Base-by-base conservation (phyloP, 768 basidiomycete species). In the Amanita jacksonii region DNA sequence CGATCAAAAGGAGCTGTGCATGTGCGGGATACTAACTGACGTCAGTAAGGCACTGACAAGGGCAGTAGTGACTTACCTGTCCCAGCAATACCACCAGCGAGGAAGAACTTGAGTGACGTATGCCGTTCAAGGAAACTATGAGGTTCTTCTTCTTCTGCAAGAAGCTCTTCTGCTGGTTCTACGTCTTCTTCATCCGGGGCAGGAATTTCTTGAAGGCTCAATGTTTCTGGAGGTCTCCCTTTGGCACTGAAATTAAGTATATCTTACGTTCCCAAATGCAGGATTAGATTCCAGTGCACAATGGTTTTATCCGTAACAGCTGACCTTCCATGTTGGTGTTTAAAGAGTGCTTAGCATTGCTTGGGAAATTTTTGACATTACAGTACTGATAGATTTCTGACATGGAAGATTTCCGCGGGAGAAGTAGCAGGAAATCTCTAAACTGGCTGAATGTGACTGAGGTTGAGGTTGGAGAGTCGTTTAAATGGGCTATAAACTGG, bases 1-100 rank as follows among this genome's bases (percentile, higher is more conserved):
- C 96, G 80, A 66, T 99, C 96, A 52, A 97, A 98, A 1, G 96
- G 96, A 5, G 96, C 96, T 0, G 96, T 99, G 48, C 89, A 92
- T 35, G 93, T 87, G 53, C 96, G 75, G 10, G 94, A 98, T 22
- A 97, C 96, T 96, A 54, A 9, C 6, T 19, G 23, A 7, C 10
- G 23, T 33, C 13, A 7, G 19, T 13, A 31, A 13, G 8, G 13
- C 20, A 65, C 15, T 77, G 80, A 9, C 13, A 79, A 77, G 77
- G 51, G 22, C 37, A 34, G 35, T 23, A 32, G 44, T 20, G 25
- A 61, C 78, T 65, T 57, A 91, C 93, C 86, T 49, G 87, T 89
- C 46, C 96, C 96, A 10, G 96, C 96, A 8, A 93, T 66, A 10
- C 96, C 96, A 27, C 96, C 96, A 4, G 96, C 96, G 9, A 90